Evolutionary conservation across 1,284 basidiomycete species (phyloP), one percentile per base, ranked within the genome.

Genomic region (Boletus mariae): DNA sequence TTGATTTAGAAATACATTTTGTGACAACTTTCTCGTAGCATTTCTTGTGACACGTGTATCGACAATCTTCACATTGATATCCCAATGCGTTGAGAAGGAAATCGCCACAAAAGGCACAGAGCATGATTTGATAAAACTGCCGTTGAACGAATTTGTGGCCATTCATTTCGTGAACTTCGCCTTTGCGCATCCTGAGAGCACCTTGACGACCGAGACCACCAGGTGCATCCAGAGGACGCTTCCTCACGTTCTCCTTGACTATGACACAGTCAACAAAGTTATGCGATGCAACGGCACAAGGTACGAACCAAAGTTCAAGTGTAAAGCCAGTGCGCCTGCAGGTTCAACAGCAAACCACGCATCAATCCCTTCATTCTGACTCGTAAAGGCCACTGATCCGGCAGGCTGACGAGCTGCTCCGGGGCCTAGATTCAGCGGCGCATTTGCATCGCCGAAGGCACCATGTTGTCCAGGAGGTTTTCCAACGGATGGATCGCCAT

Each of bases 1-100:
- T 94, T 48, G 93, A 95, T 73, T 98, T 98, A 47, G 93, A 95
- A 63, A 99, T 98, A 79, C 97, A 99, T 73, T 98, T 99, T 5
- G 96, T 99, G 62, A 99, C 94, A 17, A 99, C 96, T 73, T 99
- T 99, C 66, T 96, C 92, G 70, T 95, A 92, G 72, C 97, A 99
- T 71, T 97, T 98, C 77, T 95, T 97, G 80, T 99, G 97, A 73
- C 97, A 99, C 5, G 93, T 94, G 71, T 98, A 99, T 58, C 94
- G 87, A 72, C 97, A 99, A 71, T 99, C 97, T 68, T 99, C 96
- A 77, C 97, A 99, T 74, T 98, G 96, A 73, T 96, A 98, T 8
- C 97, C 97, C 55, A 92, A 82, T 3, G 94, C 97, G 58, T 99
- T 98, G 70, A 98, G 88, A 60, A 99, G 79, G 76, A 99, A 97